Conservation (phyloP, 1,284 basidiomycete species). For the Meira nashicola region DNA sequence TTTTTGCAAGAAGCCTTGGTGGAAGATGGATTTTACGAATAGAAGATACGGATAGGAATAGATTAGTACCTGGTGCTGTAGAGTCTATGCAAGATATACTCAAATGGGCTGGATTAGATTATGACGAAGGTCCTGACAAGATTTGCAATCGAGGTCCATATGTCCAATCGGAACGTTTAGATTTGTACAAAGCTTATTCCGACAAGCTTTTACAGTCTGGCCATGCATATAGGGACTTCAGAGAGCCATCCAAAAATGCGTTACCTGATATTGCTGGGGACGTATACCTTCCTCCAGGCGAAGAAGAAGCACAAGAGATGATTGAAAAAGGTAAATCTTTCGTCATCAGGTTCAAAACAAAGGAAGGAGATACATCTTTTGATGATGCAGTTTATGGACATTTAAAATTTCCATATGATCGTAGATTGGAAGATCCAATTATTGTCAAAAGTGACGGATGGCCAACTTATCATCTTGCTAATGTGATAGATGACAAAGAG, state of each 20-base stretch:
- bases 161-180: constrained; percentile 74
- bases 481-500: constrained; percentile 87
- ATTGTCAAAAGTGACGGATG: constrained; percentile 85
- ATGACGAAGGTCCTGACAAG: constrained; percentile 73
- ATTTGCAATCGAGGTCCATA: constrained; percentile 52
- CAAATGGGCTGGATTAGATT: constrained; percentile 86
- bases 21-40: constrained; percentile 87
- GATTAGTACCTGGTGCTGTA: constrained; percentile 72
- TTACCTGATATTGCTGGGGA: constrained; percentile 64
- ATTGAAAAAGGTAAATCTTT: constrained; percentile 71
- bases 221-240: constrained; percentile 93
- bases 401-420: constrained; percentile 61
- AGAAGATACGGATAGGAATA: constrained; percentile 77
- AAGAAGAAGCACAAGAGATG: constrained; percentile 73
- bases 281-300: constrained; percentile 70
- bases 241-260: constrained; percentile 58
- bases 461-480: constrained; percentile 95
- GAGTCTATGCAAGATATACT: constrained; percentile 72
- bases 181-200: constrained; percentile 73
- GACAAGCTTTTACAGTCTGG: constrained; percentile 73
- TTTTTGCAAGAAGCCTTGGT: constrained; percentile 72
- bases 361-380: not conserved
- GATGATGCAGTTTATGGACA: constrained; percentile 72
- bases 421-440: constrained; percentile 71
- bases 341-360: constrained; percentile 61